phyloP scores from a whole-genome alignment of 495 filamentous ascomycete genomes.

The Schizothecium vesticola region DNA sequence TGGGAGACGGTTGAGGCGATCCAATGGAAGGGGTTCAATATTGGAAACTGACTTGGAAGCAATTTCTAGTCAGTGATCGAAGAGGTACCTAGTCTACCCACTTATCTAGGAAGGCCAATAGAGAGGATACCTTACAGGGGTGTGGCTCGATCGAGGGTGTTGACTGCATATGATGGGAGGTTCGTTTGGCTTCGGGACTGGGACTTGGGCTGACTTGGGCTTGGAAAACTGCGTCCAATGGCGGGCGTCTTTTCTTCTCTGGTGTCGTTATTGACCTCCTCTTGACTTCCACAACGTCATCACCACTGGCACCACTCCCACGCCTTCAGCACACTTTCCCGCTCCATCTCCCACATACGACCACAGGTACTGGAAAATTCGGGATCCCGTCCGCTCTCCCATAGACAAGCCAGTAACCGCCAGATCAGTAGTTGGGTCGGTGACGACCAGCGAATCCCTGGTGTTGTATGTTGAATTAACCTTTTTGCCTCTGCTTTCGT shows the following conservation, averaged over 20 bases:
- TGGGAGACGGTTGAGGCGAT: too few species aligned
- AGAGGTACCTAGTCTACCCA: too few species aligned
- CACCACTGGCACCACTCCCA: not conserved
- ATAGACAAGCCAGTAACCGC: slow-evolving; percentile 30
- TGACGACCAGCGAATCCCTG: slow-evolving; percentile 36
- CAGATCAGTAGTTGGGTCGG: slow-evolving; percentile 30
- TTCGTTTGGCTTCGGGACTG: too few species aligned
- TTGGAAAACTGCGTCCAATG: not conserved
- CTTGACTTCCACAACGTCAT: not conserved
- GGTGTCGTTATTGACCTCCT: not conserved
- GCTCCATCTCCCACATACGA: not conserved
- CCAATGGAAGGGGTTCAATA: too few species aligned
- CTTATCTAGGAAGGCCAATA: too few species aligned
- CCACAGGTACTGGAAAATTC: slow-evolving; percentile 13
- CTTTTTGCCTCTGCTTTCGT: not conserved
- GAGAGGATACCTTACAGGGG: too few species aligned
- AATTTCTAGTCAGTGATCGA: too few species aligned
- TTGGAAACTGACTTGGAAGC: too few species aligned
- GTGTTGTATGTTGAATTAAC: slow-evolving; percentile 35
- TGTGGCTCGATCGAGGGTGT: too few species aligned
- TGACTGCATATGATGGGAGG: too few species aligned
- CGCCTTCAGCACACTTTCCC: not conserved
- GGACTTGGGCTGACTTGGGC: too few species aligned
- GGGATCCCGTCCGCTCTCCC: slow-evolving; percentile 50
- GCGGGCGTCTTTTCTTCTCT: not conserved